Evolutionary conservation across 371 early-diverging fungal genomes (phyloP), one percentile per base, ranked within the genome.

Genomic region (Mucor saturninus): DNA sequence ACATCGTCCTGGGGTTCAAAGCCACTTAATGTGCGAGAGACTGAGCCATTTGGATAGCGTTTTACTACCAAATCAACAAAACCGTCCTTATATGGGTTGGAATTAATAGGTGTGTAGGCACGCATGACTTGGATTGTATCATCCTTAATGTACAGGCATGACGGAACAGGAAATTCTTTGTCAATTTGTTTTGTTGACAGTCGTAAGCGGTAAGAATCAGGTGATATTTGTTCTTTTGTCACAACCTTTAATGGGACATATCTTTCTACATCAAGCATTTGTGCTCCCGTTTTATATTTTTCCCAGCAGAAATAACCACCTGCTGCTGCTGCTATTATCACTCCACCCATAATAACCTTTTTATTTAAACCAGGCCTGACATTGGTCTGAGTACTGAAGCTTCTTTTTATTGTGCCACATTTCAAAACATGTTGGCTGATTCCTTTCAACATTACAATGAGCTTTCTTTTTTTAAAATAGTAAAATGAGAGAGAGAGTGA

Each of bases 81-180:
- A 14, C 80, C 80, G 54, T 81, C 82, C 42, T 68, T 48, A 39
- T 69, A 73, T 3, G 76, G 81, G 46, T 81, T 65, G 13, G 57
- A 54, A 28, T 83, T 79, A 37, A 88, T 74, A 21, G 91, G 89
- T 30, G 89, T 87, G 64, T 89, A 91, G 2, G 83, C 66, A 10
- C 90, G 74, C 70, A 85, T 89, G 52, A 90, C 83, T 64, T 90
- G 88, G 62, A 87, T 87, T 4, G 81, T 63, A 62, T 88, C 84
- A 60, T 90, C 90, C 61, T 86, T 87, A 45, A 90, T 78, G 54
- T 84, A 75, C 21, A 90, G 65, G 59, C 86, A 84, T 15, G 79
- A 81, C 26, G 82, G 76, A 5, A 77, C 68, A 21, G 84, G 80
- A 39, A 74, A 81, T 7, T 37, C 7, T 31, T 64, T 56, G 11